Evolutionary conservation across 257 asterid species (phyloP).

Genomic region (Ilex asprella): DNA sequence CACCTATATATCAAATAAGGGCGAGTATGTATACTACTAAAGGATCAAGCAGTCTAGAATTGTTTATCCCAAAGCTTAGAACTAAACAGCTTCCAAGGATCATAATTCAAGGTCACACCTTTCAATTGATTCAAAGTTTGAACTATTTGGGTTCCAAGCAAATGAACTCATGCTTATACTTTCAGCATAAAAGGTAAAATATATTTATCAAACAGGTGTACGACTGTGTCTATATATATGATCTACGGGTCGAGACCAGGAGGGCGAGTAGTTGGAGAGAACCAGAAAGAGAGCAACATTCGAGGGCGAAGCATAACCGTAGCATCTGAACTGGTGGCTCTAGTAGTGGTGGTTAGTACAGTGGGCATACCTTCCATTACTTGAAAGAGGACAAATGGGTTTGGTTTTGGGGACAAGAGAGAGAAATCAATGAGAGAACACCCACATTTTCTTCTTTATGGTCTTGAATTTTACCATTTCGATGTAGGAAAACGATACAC

Average conservation of each 20-base stretch:
- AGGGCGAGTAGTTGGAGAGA: constrained; percentile 81
- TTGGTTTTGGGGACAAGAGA: constrained; percentile 15
- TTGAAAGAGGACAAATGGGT: constrained; percentile 14
- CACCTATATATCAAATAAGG: not conserved
- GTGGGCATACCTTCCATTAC: constrained; percentile 34
- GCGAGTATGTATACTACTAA: too few species aligned
- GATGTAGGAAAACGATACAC: constrained; percentile 7
- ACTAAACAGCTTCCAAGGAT: too few species aligned
- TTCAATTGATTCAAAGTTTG: too few species aligned
- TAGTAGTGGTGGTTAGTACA: constrained; percentile 16
- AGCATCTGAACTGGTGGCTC: constrained; percentile 26
- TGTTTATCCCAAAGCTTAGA: too few species aligned
- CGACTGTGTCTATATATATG: not conserved
- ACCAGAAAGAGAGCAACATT: constrained; percentile 59
- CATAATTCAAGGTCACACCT: too few species aligned
- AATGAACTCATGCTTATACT: too few species aligned
- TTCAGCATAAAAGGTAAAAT: too few species aligned
- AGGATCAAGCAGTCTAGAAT: too few species aligned
- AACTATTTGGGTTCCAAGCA: too few species aligned
- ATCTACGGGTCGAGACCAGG: constrained; percentile 84
- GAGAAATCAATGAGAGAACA: constrained; percentile 25
- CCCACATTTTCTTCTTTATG: constrained; percentile 37
- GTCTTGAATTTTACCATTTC: constrained; percentile 54
- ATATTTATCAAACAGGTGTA: too few species aligned
- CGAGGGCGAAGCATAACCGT: constrained; percentile 35